Evolutionary conservation across 495 filamentous ascomycete species (phyloP), one percentile per base, ranked within the genome.

Genomic region (Staphylotrichum tortipilum): DNA sequence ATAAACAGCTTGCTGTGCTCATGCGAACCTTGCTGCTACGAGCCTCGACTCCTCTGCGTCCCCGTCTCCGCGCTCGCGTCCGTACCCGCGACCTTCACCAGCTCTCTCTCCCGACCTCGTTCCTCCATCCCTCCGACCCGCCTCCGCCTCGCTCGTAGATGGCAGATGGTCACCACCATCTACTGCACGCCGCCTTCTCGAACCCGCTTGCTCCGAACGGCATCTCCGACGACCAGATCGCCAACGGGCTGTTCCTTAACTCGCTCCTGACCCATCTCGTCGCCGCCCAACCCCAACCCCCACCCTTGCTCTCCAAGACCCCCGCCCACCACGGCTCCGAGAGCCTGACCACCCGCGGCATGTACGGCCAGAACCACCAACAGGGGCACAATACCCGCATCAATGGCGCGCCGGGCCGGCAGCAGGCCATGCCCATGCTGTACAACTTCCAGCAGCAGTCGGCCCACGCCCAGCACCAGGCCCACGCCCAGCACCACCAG

Each of bases 351-450:
- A 79, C 48, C 72, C 87, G 47, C 78, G 64, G 73, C 58, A 94
- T 95, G 89, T 95, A 85, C 72, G 80, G 77, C 54, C 86, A 89
- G 60, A 76, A 75, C 33, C 87, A 89, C 57, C 84, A 89, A 63
- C 81, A 83, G 66, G 81, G 79, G 55, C 88, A 91, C 67, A 85
- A 89, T 75, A 78, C 83, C 57, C 78, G 79, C 54, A 72, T 79
- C 55, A 82, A 77, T 72, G 77, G 75, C 43, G 73, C 70, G 17
- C 67, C 65, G 24, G 67, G 66, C n/a, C 62, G 71, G 36, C 68
- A 69, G 50, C 68, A 69, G 24, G 63, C 56, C 34, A 71, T 76
- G 59, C 68, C 60, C 76, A 71, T 82, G 70, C 74, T 78, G 58
- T 82, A 83, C 59, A 86, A 84, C 60, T 94, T 77, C 58, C 82